Evolutionary conservation across 331 rosid genomes (phyloP), one percentile per base, ranked within the genome.

Genomic region (Saraca asoca): DNA sequence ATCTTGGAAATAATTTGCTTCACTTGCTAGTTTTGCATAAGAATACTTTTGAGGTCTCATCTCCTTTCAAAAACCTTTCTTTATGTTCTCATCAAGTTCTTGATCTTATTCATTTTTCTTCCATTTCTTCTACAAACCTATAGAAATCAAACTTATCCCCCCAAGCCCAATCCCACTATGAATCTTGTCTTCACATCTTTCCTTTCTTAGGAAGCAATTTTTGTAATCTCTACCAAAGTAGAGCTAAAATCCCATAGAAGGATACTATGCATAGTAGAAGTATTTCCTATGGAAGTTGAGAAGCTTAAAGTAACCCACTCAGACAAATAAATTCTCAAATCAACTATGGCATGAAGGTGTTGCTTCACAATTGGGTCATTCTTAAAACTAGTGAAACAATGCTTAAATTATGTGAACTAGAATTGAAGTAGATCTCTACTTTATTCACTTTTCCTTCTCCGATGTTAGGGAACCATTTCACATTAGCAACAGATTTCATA

Each of bases 41-140:
- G 74, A 7, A 67, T 24, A 77, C 74, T 42, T 66, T 43, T 12
- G 55, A 13, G 74, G 74, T 10, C 81, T 78, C 8, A 48, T 66
- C 5, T 64, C 77, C 39, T 6, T 54, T 56, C 62, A 70, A 9
- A 71, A 64, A 8, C 71, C 74, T 2, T 12, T n/a, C 0, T 66
- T 66, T 39, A 55, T 51, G 14, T 7, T 53, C 14, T 10, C 48
- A 39, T 16, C 58, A 12, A 9, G 5, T 1, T 7, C 33, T 7
- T 61, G 5, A 1, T 31, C 42, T 6, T 12, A 39, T 10, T 15
- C 52, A 11, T 7, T 71, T 16, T 14, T 29, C 60, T 9, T 19
- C 66, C 66, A 17, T 1, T 2, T 37, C 43, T 39, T 39, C 43
- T 9, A 6, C 43, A 39, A 8, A 9, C 43, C 43, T 1, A 49